Evolutionary conservation across 352 stramenopile genomes (phyloP).

Genomic region (Phytophthora ohioensis): DNA sequence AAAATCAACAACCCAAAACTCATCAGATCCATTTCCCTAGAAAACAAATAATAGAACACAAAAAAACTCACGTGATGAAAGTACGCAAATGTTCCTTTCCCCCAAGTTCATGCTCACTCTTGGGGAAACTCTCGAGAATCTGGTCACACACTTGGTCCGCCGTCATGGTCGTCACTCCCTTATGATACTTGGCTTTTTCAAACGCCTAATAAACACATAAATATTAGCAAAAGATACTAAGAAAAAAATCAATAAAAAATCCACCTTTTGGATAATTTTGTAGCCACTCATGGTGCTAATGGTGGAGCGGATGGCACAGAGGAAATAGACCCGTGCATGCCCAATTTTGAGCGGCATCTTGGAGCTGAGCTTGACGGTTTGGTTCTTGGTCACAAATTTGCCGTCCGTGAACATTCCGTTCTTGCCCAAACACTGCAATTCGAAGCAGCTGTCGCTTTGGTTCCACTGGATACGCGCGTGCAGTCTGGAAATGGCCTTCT

Average conservation of each 20-base stretch:
- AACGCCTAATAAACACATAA: slow-evolving; percentile 54
- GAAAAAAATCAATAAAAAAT: slow-evolving; percentile 4
- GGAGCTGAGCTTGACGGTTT: slow-evolving; percentile 69
- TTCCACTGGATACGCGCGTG: slow-evolving; percentile 87
- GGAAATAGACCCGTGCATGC: slow-evolving; percentile 77
- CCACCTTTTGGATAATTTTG: slow-evolving; percentile 83
- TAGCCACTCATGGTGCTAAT: slow-evolving; percentile 86
- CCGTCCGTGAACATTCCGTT: slow-evolving; percentile 82
- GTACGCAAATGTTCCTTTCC: slow-evolving; percentile 68
- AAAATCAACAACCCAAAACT: slow-evolving; percentile 6
- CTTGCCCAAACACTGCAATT: slow-evolving; percentile 83
- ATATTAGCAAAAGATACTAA: slow-evolving; percentile 1
- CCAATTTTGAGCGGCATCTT: slow-evolving; percentile 88
- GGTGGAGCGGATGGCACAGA: slow-evolving; percentile 72
- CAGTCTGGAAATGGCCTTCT: slow-evolving; percentile 80
- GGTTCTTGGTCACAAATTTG: slow-evolving; percentile 77
- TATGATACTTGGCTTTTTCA: slow-evolving; percentile 81
- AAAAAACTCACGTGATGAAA: slow-evolving; percentile 70
- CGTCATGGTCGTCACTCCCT: slow-evolving; percentile 56
- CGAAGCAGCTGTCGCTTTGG: slow-evolving; percentile 74
- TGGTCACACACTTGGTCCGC: slow-evolving; percentile 72
- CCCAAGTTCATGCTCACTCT: slow-evolving; percentile 80
- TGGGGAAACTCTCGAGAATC: slow-evolving; percentile 79
- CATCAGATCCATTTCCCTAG: background rate
- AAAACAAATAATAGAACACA: background rate